Conservation (phyloP, 2,329 filamentous ascomycete genomes). For the Epichloe amarillans region DNA sequence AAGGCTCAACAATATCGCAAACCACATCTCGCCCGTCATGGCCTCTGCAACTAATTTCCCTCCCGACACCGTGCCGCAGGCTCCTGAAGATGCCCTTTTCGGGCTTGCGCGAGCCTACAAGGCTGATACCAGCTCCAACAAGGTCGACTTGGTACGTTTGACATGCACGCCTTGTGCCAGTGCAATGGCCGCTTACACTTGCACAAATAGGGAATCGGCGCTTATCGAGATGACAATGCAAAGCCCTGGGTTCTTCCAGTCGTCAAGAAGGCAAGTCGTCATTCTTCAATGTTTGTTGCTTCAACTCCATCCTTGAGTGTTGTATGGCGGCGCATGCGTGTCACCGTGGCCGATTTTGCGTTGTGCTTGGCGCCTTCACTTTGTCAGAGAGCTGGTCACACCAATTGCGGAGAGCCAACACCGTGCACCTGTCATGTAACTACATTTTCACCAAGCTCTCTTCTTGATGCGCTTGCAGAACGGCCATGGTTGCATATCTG, state of each 20-base stretch:
- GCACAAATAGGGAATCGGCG: conserved; percentile 54
- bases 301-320: not conserved
- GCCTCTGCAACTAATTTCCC: conserved; percentile 52
- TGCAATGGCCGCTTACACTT: not conserved
- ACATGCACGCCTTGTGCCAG: not conserved
- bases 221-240: conserved; percentile 86
- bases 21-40: conserved; percentile 54
- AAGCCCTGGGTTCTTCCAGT: conserved; percentile 97
- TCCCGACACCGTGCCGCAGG: conserved; percentile 67
- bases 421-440: not conserved
- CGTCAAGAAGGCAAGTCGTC: conserved; percentile 67
- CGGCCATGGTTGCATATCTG: not conserved
- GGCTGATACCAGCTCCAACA: conserved; percentile 62
- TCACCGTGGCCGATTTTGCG: not conserved
- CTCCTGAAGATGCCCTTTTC: conserved; percentile 90
- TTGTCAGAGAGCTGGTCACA: not conserved
- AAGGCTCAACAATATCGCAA: conserved; percentile 47
- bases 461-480: not conserved
- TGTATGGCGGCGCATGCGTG: not conserved
- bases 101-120: conserved; percentile 80
- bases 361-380: not conserved
- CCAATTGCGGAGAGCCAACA: not conserved
- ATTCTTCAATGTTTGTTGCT: not conserved
- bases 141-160: conserved; percentile 73
- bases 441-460: not conserved